A percentile compares a stretch with the other conserved stretches of the same genome.
These are phyloP conservation scores for Penicillium vulpinum DNA, from an alignment of 2,329 filamentous ascomycete species.

Conservation along the genomic window DNA sequence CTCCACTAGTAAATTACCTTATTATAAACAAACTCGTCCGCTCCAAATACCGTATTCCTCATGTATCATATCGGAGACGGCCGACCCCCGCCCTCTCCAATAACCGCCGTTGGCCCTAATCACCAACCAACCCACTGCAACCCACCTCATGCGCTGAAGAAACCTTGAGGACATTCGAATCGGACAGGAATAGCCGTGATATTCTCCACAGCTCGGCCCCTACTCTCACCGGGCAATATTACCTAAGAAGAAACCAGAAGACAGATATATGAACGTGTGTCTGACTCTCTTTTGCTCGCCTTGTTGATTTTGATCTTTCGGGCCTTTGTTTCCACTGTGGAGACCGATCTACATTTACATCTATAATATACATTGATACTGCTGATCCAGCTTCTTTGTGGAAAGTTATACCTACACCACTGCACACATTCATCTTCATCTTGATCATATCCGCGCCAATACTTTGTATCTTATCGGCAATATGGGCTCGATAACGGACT, in stretches of 20 bases:
- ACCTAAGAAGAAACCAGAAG: neutral
- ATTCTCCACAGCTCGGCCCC: neutral
- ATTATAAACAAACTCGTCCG: neutral
- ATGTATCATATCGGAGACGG: constrained; percentile 23
- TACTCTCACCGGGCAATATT: neutral
- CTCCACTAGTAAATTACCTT: neutral
- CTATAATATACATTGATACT: neutral
- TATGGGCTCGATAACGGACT: constrained; percentile 14
- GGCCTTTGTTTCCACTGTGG: neutral
- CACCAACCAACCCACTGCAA: neutral
- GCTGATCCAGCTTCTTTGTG: neutral
- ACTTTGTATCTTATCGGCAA: neutral
- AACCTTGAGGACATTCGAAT: neutral
- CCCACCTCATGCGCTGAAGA: neutral
- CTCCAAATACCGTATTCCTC: neutral
- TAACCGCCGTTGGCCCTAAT: neutral
- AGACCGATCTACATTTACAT: neutral
- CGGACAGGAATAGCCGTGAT: constrained; percentile 11
- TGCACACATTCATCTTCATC: neutral
- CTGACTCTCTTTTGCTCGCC: neutral
- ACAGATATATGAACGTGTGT: neutral
- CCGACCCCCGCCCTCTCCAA: constrained; percentile 21
- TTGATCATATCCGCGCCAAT: neutral
- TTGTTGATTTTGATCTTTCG: neutral
- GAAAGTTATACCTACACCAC: neutral